Percentiles rank a stretch among this genome's conserved stretches.
phyloP scores from a whole-genome alignment of 2,329 filamentous ascomycete species.

The Aschersonia sp. region DNA sequence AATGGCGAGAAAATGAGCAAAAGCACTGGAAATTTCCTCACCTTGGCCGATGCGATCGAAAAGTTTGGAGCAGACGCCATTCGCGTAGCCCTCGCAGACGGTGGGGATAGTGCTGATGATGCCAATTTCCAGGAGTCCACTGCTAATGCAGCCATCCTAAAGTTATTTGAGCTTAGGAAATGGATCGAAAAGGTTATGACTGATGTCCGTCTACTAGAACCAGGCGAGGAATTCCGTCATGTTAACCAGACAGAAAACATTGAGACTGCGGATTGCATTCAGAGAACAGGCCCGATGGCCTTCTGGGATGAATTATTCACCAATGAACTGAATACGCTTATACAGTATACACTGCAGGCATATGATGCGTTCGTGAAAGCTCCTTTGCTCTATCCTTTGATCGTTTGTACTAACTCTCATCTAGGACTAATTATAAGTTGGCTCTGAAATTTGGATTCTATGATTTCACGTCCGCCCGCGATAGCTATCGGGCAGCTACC shows the following conservation, averaged over 20 bases:
- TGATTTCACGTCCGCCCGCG: slow-evolving; percentile 76
- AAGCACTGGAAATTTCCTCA: slow-evolving; percentile 94
- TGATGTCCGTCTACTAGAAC: slow-evolving; percentile 20
- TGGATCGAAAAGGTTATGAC: slow-evolving; percentile 81
- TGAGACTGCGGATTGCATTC: too few species aligned
- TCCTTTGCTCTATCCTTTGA: too few species aligned
- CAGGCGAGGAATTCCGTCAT: too few species aligned
- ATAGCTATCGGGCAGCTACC: slow-evolving; percentile 78
- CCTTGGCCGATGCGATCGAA: slow-evolving; percentile 65
- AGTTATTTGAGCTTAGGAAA: slow-evolving; percentile 67
- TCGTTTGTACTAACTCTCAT: too few species aligned
- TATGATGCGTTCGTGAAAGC: slow-evolving; percentile 31
- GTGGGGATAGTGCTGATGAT: slow-evolving; percentile 85
- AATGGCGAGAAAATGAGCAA: slow-evolving; percentile 99
- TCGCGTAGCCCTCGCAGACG: slow-evolving; percentile 86
- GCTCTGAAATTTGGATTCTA: slow-evolving; percentile 77
- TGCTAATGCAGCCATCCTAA: slow-evolving; percentile 79
- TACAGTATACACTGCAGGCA: slow-evolving; percentile 63
- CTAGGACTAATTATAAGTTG: slow-evolving; percentile 60
- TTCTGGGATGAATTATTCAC: slow-evolving; percentile 84
- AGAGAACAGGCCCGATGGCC: slow-evolving; percentile 12
- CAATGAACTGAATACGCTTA: slow-evolving; percentile 80
- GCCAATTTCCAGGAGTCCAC: slow-evolving; percentile 96
- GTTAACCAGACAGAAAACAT: too few species aligned
- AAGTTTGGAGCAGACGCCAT: slow-evolving; percentile 94